Base-by-base conservation (phyloP, 331 rosid genomes). In the Stylosanthes scabra region DNA sequence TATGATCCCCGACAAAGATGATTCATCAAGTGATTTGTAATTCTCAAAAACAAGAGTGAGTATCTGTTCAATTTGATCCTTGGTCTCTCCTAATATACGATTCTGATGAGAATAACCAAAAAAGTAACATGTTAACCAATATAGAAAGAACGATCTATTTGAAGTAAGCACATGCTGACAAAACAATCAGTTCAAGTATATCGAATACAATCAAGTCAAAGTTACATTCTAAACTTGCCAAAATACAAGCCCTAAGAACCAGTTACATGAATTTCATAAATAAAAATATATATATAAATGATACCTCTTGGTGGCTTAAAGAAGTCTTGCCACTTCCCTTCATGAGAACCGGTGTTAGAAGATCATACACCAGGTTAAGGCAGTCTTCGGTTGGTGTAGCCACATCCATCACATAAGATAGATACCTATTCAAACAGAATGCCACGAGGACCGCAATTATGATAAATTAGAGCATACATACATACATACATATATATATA, bases 311-410 rank as follows among this genome's bases (percentile, higher is more conserved):
- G 90, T 88, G 97, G 82, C 98, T 95, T 83, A 95, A 72, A 56
- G 89, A 88, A 74, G 86, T 90, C 84, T 86, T 95, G 84, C 79
- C 68, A 64, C 83, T 88, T 68, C 96, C 92, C 84, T 92, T 95
- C 93, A 92, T 82, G 58, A 87, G 57, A 61, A 95, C 98, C 42
- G 98, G 97, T 76, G 81, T 75, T 73, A 95, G 81, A 80, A 95
- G 82, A 56, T 82, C 78, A 44, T 84, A 78, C 57, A 95, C 99
- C 84, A 95, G 80, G 45, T 66, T 85, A 44, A 95, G 96, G 90
- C 99, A 95, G 78, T 95, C 99, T 59, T 88, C 97, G 15, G 99
- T 95, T 50, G 99, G 99, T 20, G 99, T 92, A 57, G 98, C 93
- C 39, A 95, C 98, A 72, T 95, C 99, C 99, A 95, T 95, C 71